These are phyloP conservation scores for Erythrobasidium yunnanense DNA, from an alignment of 768 basidiomycete genomes.

Conservation along the genomic window DNA sequence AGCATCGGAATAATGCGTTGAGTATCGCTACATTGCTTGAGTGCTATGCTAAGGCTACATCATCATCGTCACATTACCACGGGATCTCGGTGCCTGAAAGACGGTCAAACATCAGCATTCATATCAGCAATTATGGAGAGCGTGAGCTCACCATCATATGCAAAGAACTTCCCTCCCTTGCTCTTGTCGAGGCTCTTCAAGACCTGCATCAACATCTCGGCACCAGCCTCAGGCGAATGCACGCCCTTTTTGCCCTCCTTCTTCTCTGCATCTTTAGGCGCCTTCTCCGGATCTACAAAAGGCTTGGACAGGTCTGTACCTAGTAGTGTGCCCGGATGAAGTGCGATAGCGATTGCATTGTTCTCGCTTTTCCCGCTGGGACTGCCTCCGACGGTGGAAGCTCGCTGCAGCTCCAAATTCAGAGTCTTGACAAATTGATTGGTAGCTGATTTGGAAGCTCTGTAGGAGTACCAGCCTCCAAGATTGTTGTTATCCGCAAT, in stretches of 20 bases:
- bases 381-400: not conserved
- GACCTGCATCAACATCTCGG: constrained; percentile 28
- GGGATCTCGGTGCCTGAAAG: constrained; percentile 14
- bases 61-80: too few species aligned
- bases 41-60: too few species aligned
- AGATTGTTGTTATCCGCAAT: constrained; percentile 23
- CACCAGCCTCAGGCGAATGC: constrained; percentile 40
- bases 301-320: constrained; percentile 33
- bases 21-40: too few species aligned
- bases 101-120: not conserved
- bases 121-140: not conserved
- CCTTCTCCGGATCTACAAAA: constrained; percentile 26
- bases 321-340: constrained; percentile 34
- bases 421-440: constrained; percentile 44
- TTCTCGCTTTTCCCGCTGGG: constrained; percentile 37
- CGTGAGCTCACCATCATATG: constrained; percentile 30
- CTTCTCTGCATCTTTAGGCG: constrained; percentile 39
- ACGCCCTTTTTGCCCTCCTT: constrained; percentile 37
- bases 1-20: too few species aligned
- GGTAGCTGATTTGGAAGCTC: constrained; percentile 44
- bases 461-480: constrained; percentile 29
- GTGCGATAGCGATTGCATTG: constrained; percentile 41
- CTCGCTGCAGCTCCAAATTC: constrained; percentile 42
- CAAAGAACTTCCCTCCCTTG: constrained; percentile 32
- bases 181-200: constrained; percentile 25